phyloP scores from a whole-genome alignment of 805 yeast genomes.

The Zygoascus bituminiphila region DNA sequence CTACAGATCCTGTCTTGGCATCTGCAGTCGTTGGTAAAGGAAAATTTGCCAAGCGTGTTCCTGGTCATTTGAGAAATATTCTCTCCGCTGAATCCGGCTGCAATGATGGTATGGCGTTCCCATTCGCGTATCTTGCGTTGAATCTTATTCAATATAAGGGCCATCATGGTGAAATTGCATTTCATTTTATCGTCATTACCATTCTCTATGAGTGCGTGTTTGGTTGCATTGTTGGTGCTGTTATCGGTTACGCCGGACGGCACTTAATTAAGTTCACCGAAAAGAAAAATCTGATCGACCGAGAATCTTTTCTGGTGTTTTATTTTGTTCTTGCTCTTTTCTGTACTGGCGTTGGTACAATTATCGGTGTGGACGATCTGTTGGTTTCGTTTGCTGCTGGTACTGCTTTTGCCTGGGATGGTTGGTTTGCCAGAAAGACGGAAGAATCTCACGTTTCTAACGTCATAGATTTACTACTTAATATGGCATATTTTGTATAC shows the following conservation, averaged over 20 bases:
- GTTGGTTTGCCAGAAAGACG: slow-evolving; percentile 73
- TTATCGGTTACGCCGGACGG: slow-evolving; percentile 64
- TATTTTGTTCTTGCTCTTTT: slow-evolving; percentile 73
- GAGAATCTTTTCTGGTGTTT: slow-evolving; percentile 82
- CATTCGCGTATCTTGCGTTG: slow-evolving; percentile 66
- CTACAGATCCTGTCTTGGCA: slow-evolving; percentile 91
- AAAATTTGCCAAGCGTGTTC: slow-evolving; percentile 81
- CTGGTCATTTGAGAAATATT: slow-evolving; percentile 82
- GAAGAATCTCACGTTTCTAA: slow-evolving; percentile 83
- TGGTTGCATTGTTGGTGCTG: slow-evolving; percentile 67
- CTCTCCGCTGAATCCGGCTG: slow-evolving; percentile 84
- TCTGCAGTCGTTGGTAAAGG: slow-evolving; percentile 95
- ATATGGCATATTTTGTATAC: slow-evolving; percentile 80
- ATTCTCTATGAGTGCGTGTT: slow-evolving; percentile 73
- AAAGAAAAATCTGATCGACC: slow-evolving; percentile 57
- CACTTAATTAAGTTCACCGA: slow-evolving; percentile 71
- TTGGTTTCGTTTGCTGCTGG: slow-evolving; percentile 90
- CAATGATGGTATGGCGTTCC: slow-evolving; percentile 95
- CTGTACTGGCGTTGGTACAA: slow-evolving; percentile 84
- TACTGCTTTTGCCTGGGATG: slow-evolving; percentile 90
- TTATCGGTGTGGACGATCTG: slow-evolving; percentile 82
- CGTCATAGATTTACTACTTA: slow-evolving; percentile 76
- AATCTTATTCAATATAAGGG: slow-evolving; percentile 60
- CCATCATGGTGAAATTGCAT: slow-evolving; percentile 57
- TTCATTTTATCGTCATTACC: slow-evolving; percentile 72